Base-by-base conservation (phyloP, 2,329 filamentous ascomycete genomes). In the Plenodomus tracheiphilus region DNA sequence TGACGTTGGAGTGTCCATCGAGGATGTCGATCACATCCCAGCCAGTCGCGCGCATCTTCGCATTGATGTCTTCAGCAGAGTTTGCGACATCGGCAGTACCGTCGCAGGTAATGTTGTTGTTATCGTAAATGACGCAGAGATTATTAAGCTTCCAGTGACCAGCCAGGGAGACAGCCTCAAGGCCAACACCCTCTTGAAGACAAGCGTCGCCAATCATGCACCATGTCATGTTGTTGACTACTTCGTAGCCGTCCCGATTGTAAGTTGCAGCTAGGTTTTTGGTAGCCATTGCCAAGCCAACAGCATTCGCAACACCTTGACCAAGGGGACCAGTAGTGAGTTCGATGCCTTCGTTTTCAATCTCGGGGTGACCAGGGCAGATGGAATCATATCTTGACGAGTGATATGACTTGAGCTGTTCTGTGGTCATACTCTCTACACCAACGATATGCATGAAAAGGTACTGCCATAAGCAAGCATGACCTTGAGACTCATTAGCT, bases 221-320 rank as follows among this genome's bases (percentile, higher is more conserved):
- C 66, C 74, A 85, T 0, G 77, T 82, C 39, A 73, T 75, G 54
- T 80, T 81, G 43, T 74, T 69, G 4, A 84, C 71, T 1, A 84
- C 65, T 0, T 77, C 73, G 41, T 74, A 77, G 2, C 70, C 73
- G 0, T 75, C 49, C 6, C 56, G 56, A 65, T 86, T 83, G 66
- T 86, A 84, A 0, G 82, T 86, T 1, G 82, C 84, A 21, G 79
- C 74, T 56, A 85, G 82, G 44, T 83, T 75, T 66, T 83, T 84
- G 1, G 76, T 74, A 0, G 82, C 82, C 61, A 83, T 80, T 5
- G 82, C 61, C 9, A 65, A 37, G 10, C 82, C 41, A 80, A 69
- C 15, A 79, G 81, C 10, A 81, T 81, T 85, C 10, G 81, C 79
- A 20, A 85, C 72, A 15, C 82, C 82, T 56, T 85, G 82, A 0